A percentile compares a stretch with the other conserved stretches of the same genome.
Evolutionary conservation across 2,329 filamentous ascomycete species (phyloP).

Genomic region (Nemania sp.): DNA sequence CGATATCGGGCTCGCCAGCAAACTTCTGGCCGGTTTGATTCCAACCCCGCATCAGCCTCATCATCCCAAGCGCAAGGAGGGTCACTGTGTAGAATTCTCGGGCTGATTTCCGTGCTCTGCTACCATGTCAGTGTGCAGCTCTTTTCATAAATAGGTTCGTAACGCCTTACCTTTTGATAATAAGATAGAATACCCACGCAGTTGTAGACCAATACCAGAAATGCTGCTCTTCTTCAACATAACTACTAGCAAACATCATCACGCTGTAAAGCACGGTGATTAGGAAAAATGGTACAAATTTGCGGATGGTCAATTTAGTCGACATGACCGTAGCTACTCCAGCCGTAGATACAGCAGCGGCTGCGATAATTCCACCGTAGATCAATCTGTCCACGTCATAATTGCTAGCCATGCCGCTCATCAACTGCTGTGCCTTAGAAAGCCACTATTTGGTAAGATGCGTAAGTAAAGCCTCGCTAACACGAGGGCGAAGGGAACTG

Average conservation of each 20-base stretch:
- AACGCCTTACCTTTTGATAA: conserved; percentile 56
- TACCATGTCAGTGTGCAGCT: conserved; percentile 16
- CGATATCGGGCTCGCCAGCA: conserved; percentile 89
- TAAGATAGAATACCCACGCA: conserved; percentile 72
- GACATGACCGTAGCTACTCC: conserved; percentile 49
- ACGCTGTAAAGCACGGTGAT: conserved; percentile 74
- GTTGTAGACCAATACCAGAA: conserved; percentile 96
- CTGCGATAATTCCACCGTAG: conserved; percentile 55
- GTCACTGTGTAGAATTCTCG: conserved; percentile 47
- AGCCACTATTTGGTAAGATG: conserved; percentile 67
- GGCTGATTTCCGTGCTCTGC: conserved; percentile 45
- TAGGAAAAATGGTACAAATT: conserved; percentile 59
- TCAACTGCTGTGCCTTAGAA: conserved; percentile 76
- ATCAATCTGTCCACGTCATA: conserved; percentile 79
- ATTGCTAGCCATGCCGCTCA: conserved; percentile 93
- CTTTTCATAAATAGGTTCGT: conserved; percentile 1
- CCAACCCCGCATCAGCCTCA: conserved; percentile 82
- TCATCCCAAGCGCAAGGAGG: conserved; percentile 66
- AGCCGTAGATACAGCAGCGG: conserved; percentile 51
- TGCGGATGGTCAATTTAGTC: conserved; percentile 44
- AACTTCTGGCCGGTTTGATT: conserved; percentile 98
- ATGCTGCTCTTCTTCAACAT: conserved; percentile 97
- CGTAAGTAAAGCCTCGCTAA: background rate
- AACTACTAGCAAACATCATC: conserved; percentile 99
- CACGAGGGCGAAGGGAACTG: conserved; percentile 28